Evolutionary conservation across 208 protist genomes (phyloP).

Genomic region (Naegleria lovaniensis): DNA sequence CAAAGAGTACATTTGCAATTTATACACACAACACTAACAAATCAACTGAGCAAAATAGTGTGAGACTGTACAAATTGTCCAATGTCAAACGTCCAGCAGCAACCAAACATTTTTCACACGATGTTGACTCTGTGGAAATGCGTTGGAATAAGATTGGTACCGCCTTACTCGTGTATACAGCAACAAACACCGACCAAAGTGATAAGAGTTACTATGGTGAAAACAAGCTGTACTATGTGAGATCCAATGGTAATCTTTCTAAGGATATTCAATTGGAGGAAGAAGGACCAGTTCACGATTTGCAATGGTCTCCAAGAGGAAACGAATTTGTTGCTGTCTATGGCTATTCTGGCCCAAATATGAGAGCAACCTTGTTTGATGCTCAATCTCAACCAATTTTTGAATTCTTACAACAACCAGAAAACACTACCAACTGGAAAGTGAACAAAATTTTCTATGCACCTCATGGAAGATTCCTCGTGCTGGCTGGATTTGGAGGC

Average conservation of each 20-base stretch:
- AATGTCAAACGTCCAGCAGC: not conserved
- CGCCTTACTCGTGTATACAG: slow-evolving; percentile 26
- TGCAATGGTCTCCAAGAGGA: slow-evolving; percentile 59
- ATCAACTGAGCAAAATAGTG: not conserved
- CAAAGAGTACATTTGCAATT: not conserved
- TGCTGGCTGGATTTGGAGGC: slow-evolving; percentile 23
- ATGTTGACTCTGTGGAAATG: not conserved
- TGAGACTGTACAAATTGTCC: not conserved
- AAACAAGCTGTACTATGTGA: slow-evolving; percentile 60
- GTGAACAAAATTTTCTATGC: slow-evolving; percentile 17
- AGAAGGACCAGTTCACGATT: slow-evolving; percentile 70
- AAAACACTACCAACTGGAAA: not conserved
- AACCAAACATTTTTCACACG: not conserved
- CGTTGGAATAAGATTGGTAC: slow-evolving; percentile 7
- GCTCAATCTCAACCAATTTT: slow-evolving; percentile 36
- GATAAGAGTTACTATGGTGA: slow-evolving; percentile 80
- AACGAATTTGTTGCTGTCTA: slow-evolving; percentile 77
- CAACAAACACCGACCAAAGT: slow-evolving; percentile 61
- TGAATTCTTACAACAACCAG: not conserved
- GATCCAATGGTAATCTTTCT: slow-evolving; percentile 13
- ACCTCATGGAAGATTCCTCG: not conserved
- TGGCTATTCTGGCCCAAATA: slow-evolving; percentile 72
- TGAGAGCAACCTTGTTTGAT: slow-evolving; percentile 69
- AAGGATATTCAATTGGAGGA: slow-evolving; percentile 55
- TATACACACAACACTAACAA: not conserved